Conservation (phyloP, 331 rosid genomes). For the Erythrophleum ivorense region DNA sequence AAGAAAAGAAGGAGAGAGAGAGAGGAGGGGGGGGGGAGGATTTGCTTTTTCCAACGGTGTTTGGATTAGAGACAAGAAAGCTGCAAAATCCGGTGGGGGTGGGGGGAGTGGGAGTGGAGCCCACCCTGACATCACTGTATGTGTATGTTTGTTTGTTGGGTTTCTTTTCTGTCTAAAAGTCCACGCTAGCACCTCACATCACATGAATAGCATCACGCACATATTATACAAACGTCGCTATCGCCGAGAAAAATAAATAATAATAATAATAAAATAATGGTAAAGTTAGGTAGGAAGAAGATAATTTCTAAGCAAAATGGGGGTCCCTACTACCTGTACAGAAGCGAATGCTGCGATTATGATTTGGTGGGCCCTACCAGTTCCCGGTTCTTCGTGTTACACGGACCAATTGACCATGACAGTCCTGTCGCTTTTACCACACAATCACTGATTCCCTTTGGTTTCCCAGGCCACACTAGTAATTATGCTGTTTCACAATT, state of each 20-base stretch:
- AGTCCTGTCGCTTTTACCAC: neutral
- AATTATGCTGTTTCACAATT: too few relatives aligned
- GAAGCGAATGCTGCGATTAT: slow-evolving; percentile 23
- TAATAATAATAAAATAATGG: neutral
- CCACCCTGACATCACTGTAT: too few relatives aligned
- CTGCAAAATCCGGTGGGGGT: neutral
- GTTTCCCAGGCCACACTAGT: neutral
- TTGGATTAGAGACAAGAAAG: neutral
- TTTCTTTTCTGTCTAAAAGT: neutral
- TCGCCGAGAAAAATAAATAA: neutral
- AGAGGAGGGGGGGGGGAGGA: neutral
- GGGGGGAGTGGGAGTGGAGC: too few relatives aligned
- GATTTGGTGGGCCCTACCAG: slow-evolving; percentile 34
- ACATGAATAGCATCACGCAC: neutral
- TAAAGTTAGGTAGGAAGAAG: neutral
- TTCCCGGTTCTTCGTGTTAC: slow-evolving; percentile 15
- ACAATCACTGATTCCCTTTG: neutral
- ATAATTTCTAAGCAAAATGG: neutral
- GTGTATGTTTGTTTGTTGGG: neutral
- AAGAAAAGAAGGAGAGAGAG: neutral
- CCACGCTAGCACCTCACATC: neutral
- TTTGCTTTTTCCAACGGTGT: neutral
- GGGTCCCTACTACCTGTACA: slow-evolving; percentile 35
- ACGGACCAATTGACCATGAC: neutral
- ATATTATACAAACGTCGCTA: neutral